A percentile compares a stretch with the other conserved stretches of the same genome.
These are phyloP conservation scores for Saccharomyces hybrid DNA, from an alignment of 1,139 yeast species.

Conservation along the genomic window DNA sequence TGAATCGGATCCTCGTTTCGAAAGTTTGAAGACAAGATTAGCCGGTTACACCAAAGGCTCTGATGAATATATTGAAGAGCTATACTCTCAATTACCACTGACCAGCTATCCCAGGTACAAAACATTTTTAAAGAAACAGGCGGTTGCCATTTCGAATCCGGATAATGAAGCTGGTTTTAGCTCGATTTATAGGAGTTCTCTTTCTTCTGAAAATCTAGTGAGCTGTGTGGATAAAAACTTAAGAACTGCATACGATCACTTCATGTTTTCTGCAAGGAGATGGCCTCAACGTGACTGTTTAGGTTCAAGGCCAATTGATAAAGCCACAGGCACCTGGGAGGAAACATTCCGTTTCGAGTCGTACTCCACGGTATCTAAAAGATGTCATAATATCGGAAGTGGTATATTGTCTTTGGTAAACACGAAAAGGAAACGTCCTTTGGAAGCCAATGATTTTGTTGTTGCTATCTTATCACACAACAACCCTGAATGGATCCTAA, in stretches of 20 bases:
- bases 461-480: conserved; percentile 53
- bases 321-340: conserved; percentile 40
- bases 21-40: conserved; percentile 13
- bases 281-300: conserved; percentile 40
- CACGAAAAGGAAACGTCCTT: conserved; percentile 33
- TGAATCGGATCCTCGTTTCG: conserved; percentile 13
- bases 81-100: conserved; percentile 23
- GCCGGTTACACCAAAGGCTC: conserved; percentile 19
- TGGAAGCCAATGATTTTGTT: conserved; percentile 36
- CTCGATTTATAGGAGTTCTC: conserved; percentile 44
- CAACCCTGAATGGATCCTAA: conserved; percentile 50
- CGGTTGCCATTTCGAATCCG: conserved; percentile 43
- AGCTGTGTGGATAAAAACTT: conserved; percentile 45
- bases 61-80: conserved; percentile 22
- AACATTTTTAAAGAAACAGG: conserved; percentile 24
- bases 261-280: conserved; percentile 37
- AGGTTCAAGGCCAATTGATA: conserved; percentile 43
- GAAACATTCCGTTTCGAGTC: conserved; percentile 43
- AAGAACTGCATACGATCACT: conserved; percentile 44
- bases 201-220: conserved; percentile 36
- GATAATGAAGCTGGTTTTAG: conserved; percentile 43
- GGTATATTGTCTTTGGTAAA: conserved; percentile 54
- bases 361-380: conserved; percentile 37
- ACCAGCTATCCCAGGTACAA: conserved; percentile 20
- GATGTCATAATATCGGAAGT: conserved; percentile 51